Evolutionary conservation across 352 stramenopile species (phyloP).

Genomic region (Pythium dissimile): DNA sequence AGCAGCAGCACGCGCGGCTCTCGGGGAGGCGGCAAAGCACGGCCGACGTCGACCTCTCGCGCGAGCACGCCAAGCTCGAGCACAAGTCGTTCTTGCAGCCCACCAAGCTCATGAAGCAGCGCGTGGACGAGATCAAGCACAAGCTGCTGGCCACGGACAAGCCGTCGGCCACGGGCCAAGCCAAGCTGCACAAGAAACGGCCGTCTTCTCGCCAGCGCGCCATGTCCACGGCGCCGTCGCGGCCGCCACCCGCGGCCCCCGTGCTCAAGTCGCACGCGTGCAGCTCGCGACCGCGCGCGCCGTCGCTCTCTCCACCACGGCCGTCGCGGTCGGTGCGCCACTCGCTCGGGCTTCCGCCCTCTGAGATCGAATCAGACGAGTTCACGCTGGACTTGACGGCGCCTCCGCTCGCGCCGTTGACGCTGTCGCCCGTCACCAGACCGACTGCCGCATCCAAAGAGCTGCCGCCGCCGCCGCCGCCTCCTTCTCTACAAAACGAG

Average conservation of each 20-base stretch:
- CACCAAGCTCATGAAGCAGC: slow-evolving; percentile 39
- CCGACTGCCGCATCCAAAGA: background rate
- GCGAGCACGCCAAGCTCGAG: slow-evolving; percentile 33
- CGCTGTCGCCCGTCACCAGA: background rate
- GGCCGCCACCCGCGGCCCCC: background rate
- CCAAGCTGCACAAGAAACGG: background rate
- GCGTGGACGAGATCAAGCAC: slow-evolving; percentile 12
- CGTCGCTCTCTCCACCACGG: slow-evolving; percentile 8
- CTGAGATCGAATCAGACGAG: background rate
- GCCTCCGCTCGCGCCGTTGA: slow-evolving; percentile 8
- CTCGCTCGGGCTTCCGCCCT: background rate
- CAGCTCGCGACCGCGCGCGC: background rate
- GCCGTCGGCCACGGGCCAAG: background rate
- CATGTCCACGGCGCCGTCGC: background rate
- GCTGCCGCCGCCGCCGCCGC: slow-evolving; percentile 20
- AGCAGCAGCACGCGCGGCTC: slow-evolving; percentile 28
- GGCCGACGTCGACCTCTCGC: background rate
- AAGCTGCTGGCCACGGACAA: background rate
- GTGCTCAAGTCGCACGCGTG: background rate
- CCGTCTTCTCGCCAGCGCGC: background rate
- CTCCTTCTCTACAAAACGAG: no score
- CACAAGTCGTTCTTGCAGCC: slow-evolving; percentile 60
- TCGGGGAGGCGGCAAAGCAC: slow-evolving; percentile 21
- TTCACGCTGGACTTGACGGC: slow-evolving; percentile 26
- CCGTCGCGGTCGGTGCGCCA: background rate